These are phyloP conservation scores for Plasmodium gonderi DNA, from an alignment of 169 alveolate species.

Conservation along the genomic window DNA sequence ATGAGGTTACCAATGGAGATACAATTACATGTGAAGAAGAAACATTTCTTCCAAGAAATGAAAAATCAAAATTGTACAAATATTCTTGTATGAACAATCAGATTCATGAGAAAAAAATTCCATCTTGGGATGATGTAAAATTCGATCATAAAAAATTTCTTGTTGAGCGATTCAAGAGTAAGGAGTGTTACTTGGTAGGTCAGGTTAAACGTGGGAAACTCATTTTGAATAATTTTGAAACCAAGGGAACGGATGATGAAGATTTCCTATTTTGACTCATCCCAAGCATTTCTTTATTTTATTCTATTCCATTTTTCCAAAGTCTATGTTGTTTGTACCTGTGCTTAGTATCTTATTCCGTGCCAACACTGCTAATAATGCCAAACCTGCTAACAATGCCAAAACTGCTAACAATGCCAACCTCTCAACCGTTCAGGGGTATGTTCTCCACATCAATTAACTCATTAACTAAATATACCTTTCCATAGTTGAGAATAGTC, in stretches of 20 bases:
- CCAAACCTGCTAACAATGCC: too few relatives aligned
- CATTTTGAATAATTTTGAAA: constrained; percentile 50
- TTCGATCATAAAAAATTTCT: constrained; percentile 62
- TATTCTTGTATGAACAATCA: not conserved
- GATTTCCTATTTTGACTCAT: constrained; percentile 28
- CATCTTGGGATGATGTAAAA: constrained; percentile 62
- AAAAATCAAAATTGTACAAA: not conserved
- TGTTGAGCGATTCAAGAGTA: constrained; percentile 47
- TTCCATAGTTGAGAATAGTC: constrained; percentile 28
- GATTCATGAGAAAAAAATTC: not conserved
- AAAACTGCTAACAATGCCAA: not conserved
- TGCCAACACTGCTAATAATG: too few relatives aligned
- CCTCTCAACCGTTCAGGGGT: not conserved
- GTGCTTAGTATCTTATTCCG: not conserved
- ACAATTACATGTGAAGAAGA: not conserved
- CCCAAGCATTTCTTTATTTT: not conserved
- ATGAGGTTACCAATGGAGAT: not conserved
- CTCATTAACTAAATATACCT: constrained; percentile 57
- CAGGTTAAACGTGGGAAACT: constrained; percentile 70
- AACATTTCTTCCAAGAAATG: not conserved
- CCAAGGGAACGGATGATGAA: constrained; percentile 37
- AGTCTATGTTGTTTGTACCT: not conserved
- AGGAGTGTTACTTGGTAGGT: constrained; percentile 40
- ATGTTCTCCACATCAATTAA: constrained; percentile 43
- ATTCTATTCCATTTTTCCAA: too few relatives aligned